Base-by-base conservation (phyloP, 2,329 filamentous ascomycete genomes). In the Zymoseptoria brevis region DNA sequence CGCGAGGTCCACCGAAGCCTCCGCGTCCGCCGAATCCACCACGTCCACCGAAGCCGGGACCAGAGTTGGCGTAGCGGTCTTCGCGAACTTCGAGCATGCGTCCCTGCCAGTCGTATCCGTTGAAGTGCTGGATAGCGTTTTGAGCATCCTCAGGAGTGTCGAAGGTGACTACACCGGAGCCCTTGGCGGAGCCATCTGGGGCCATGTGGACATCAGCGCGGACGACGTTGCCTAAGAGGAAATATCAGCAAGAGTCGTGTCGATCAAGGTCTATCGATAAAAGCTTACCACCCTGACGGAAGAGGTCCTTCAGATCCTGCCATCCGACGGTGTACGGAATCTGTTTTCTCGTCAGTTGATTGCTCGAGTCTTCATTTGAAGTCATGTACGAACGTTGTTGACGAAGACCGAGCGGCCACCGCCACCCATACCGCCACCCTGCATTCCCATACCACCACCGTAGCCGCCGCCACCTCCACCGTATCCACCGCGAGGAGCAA, bases 271-370 rank as follows among this genome's bases (percentile, higher is more conserved):
- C 24, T 24, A 19, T 51, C 22, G 30, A 55, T 69, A 68, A 16
- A 67, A 69, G 81, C 90, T 83, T 82, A 96, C 92, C 90, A 78
- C 94, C 92, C 83, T 96, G 92, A 72, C 94, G 89, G 83, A 99
- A 99, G 67, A 99, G 83, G 76, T 99, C 94, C 80, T 99, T 99
- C 68, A 99, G 80, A 76, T 99, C 94, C 79, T 99, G 94, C 94
- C 94, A 99, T 74, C 94, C 94, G 69, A 96, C 90, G 66, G 90
- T 96, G 79, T 92, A 99, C 19, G 94, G 94, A 68, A 99, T 89
- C 94, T 99, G 77, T 50, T 68, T 24, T 64, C 58, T 61, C 64
- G 62, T 64, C 55, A 69, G 66, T 71, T 29, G 61, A 71, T 65
- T 29, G 22, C 54, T 11, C 4, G 8, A 7, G 22, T 11, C 3